phyloP scores from a whole-genome alignment of 2,329 filamentous ascomycete species.

The Fusarium falciforme region DNA sequence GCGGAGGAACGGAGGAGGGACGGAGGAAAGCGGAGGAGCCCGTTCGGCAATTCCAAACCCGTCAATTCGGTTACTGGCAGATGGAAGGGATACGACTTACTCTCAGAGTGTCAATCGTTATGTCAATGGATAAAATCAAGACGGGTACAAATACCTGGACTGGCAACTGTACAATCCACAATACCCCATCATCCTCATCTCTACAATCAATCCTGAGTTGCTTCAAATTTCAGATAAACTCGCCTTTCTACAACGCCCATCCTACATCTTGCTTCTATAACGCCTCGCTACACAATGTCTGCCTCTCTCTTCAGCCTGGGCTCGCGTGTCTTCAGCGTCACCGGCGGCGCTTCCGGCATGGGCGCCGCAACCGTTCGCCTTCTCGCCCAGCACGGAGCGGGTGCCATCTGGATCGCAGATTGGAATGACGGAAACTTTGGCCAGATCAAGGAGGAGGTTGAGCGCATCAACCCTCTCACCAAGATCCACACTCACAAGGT shows the following conservation, averaged over 20 bases:
- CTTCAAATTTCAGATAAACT: neutral
- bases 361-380: neutral
- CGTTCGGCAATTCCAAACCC: neutral
- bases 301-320: neutral
- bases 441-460: neutral
- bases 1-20: neutral
- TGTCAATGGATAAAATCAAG: neutral
- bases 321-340: neutral
- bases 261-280: neutral
- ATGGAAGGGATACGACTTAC: neutral
- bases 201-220: too few relatives aligned
- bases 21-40: neutral
- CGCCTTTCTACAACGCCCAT: neutral
- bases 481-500: neutral
- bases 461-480: neutral
- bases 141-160: neutral
- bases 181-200: neutral
- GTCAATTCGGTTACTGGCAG: neutral
- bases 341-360: neutral
- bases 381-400: neutral
- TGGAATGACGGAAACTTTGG: neutral
- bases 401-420: neutral
- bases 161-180: neutral
- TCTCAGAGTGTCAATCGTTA: neutral
- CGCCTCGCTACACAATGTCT: neutral